Base-by-base conservation (phyloP, 148 eudicot species). In the Fagopyrum homotropicum region DNA sequence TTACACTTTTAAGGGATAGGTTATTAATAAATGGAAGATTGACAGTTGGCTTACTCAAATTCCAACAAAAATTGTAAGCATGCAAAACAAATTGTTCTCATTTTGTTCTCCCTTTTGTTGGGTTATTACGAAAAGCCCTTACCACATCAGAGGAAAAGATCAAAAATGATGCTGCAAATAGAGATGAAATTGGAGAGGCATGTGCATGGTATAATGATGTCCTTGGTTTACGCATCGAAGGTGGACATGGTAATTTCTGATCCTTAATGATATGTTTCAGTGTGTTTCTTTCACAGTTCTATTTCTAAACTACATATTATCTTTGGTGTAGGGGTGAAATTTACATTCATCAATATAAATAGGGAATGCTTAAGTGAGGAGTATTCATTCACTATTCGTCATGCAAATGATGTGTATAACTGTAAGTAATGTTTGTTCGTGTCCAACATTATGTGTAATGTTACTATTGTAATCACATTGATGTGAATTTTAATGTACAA, bases 191-290 rank as follows among this genome's bases (percentile, higher is more conserved):
- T 60, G 87, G 86, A 70, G 93, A 90, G 81, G 94, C 98, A 47
- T 82, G 86, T 79, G 79, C 83, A 48, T 96, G 99, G 99, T 96
- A 92, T 83, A 89, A 89, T 73, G 85, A 78, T 80, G 89, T 87
- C 73, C 95, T 92, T 83, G 99, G 99, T 80, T 85, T 96, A 79
- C 83, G 83, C 51, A 87, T 92, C 74, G 98, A 96, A 81, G 84
- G 94, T 45, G 94, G 98, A 55, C 94, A 83, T 78, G 99, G 99
- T 96, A 82, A 79, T 4, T 68, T 76, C 57, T 29, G 72, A 72
- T 73, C 52, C 26, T 77, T 29, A 35, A 44, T 54, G 44, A 51
- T 71, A 60, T 46, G 73, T 11, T 7, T 12, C 0, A 22, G 7
- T 55, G 4, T 57, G 48, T 40, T 44, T 49, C 64, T 68, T 10